Evolutionary conservation across 306 rosid species (phyloP).

Genomic region (Leucaena leucocephala): DNA sequence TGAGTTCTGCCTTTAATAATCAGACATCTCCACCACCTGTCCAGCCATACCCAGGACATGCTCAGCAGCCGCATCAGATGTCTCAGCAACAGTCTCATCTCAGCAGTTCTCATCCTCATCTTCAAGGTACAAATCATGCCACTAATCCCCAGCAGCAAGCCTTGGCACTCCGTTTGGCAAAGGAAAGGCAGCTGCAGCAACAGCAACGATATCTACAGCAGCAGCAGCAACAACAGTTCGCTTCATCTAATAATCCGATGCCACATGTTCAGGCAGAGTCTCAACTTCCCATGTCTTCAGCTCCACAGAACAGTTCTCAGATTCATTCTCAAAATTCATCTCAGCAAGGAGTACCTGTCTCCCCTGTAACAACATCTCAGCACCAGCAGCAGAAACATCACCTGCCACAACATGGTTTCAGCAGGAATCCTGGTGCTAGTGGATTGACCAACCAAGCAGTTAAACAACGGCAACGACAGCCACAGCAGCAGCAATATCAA

Average conservation of each 20-base stretch:
- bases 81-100: constrained; percentile 79
- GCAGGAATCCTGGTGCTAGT: constrained; percentile 69
- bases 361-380: constrained; percentile 68
- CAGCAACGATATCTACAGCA: constrained; percentile 63
- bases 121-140: constrained; percentile 74
- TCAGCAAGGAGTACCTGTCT: constrained; percentile 61
- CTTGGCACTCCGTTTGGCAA: constrained; percentile 65
- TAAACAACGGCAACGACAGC: constrained; percentile 77
- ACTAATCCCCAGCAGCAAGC: constrained; percentile 74
- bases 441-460: constrained; percentile 69
- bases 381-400: constrained; percentile 92
- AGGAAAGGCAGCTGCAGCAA: constrained; percentile 77
- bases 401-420: constrained; percentile 72
- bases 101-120: constrained; percentile 73
- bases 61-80: constrained; percentile 75
- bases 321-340: constrained; percentile 68
- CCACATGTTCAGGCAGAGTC: constrained; percentile 68
- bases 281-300: constrained; percentile 72
- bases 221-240: constrained; percentile 57
- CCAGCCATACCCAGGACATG: constrained; percentile 77
- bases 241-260: constrained; percentile 64
- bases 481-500: constrained; percentile 74
- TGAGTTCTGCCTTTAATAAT: constrained; percentile 75
- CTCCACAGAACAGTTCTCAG: constrained; percentile 72
- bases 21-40: constrained; percentile 74